phyloP scores from a whole-genome alignment of 2,329 filamentous ascomycete species.

The Ambrosiella cleistominuta region DNA sequence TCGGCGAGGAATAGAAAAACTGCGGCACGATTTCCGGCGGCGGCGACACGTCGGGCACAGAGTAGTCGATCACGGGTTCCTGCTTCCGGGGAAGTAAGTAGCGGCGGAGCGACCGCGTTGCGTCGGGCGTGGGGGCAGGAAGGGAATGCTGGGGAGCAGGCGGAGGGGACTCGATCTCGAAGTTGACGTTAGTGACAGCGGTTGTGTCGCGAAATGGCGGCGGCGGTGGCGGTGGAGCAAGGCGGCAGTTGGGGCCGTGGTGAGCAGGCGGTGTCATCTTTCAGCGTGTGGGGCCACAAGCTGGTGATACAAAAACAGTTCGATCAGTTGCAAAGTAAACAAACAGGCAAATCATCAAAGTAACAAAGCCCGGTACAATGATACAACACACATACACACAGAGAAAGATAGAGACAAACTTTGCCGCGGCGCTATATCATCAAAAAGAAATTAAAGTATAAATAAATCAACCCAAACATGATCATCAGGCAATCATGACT shows the following conservation, averaged over 20 bases:
- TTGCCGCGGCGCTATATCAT: too few species aligned
- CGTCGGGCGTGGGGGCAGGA: neutral
- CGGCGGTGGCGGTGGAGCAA: conserved; percentile 24
- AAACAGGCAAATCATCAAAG: too few species aligned
- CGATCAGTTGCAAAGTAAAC: too few species aligned
- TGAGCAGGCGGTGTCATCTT: conserved; percentile 5
- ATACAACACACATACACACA: too few species aligned
- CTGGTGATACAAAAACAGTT: too few species aligned
- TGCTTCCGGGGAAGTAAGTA: neutral
- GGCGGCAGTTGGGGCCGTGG: conserved; percentile 36
- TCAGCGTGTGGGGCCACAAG: too few species aligned
- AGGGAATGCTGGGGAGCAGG: neutral
- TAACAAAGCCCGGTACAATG: too few species aligned
- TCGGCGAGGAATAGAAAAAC: conserved; percentile 70
- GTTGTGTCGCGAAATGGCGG: neutral
- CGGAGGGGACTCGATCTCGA: neutral
- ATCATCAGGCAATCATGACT: too few species aligned
- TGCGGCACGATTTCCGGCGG: conserved; percentile 45
- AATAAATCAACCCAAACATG: too few species aligned
- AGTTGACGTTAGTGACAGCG: neutral
- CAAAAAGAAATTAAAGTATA: too few species aligned
- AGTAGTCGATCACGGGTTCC: conserved; percentile 8
- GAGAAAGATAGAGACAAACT: too few species aligned
- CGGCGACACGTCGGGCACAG: conserved; percentile 27
- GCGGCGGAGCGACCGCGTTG: neutral